phyloP scores from a whole-genome alignment of 805 yeast genomes.

The Candida boleticola region DNA sequence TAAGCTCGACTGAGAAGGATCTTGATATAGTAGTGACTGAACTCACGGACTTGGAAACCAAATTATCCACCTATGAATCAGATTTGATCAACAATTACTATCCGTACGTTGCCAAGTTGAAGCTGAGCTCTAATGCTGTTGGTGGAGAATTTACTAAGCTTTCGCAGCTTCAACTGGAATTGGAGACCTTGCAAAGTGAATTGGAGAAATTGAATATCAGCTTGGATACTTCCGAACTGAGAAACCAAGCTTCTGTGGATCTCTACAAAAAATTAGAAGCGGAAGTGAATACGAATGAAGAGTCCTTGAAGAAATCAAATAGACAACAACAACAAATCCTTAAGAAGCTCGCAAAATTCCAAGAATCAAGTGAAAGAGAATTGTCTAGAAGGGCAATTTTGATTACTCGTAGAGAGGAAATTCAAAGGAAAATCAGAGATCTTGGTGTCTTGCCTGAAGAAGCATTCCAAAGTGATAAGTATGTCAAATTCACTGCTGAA shows the following conservation, averaged over 20 bases:
- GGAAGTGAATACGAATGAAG: slow-evolving; percentile 35
- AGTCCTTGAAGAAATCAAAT: slow-evolving; percentile 47
- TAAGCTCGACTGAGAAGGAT: slow-evolving; percentile 38
- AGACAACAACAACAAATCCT: slow-evolving; percentile 54
- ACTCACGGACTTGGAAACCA: slow-evolving; percentile 46
- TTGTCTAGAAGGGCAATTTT: slow-evolving; percentile 62
- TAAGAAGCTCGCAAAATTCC: slow-evolving; percentile 56
- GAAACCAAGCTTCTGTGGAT: slow-evolving; percentile 22
- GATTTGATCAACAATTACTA: slow-evolving; percentile 58
- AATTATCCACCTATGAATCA: slow-evolving; percentile 46
- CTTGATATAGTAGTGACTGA: slow-evolving; percentile 40
- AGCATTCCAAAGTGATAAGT: slow-evolving; percentile 50
- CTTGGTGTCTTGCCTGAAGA: slow-evolving; percentile 90
- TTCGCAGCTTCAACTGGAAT: slow-evolving; percentile 9
- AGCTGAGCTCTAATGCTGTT: slow-evolving; percentile 10
- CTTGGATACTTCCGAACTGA: slow-evolving; percentile 27
- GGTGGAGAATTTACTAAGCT: not conserved
- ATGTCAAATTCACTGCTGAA: slow-evolving; percentile 46
- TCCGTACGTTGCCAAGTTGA: slow-evolving; percentile 40
- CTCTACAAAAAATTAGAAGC: slow-evolving; percentile 26
- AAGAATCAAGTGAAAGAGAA: slow-evolving; percentile 62
- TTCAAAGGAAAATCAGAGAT: slow-evolving; percentile 71
- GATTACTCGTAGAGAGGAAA: slow-evolving; percentile 62
- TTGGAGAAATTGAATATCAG: slow-evolving; percentile 22
- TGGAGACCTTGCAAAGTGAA: slow-evolving; percentile 19